Evolutionary conservation across 192 early-diverging fungal species (phyloP).

Genomic region (Tieghemiomyces parasiticus): DNA sequence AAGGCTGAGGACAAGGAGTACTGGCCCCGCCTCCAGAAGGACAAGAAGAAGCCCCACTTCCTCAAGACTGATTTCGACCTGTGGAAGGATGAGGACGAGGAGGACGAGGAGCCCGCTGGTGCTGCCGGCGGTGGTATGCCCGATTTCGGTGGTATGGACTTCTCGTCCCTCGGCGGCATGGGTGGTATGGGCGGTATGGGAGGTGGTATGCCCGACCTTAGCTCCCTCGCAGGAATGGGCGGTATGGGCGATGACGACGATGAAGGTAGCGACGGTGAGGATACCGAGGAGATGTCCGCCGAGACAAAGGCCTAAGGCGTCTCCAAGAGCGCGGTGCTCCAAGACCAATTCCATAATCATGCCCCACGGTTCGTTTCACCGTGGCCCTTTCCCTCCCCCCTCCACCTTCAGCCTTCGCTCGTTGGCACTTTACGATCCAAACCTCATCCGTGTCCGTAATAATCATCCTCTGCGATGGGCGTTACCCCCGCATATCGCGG

Average conservation of each 20-base stretch:
- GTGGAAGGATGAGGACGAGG: conserved; percentile 93
- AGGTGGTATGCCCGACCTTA: conserved; percentile 19
- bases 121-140: conserved; percentile 21
- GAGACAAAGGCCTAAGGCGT: too few species aligned
- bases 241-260: conserved; percentile 11
- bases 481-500: too few species aligned
- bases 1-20: conserved; percentile 56
- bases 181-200: conserved; percentile 35
- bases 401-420: too few species aligned
- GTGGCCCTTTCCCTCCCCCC: too few species aligned
- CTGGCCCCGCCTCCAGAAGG: conserved; percentile 78
- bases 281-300: conserved; percentile 12
- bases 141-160: conserved; percentile 43
- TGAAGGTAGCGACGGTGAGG: conserved; percentile 6
- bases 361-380: too few species aligned
- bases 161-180: conserved; percentile 41
- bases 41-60: conserved; percentile 42
- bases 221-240: conserved; percentile 12
- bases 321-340: too few species aligned
- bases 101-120: conserved; percentile 68
- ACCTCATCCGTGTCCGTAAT: too few species aligned
- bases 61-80: conserved; percentile 82
- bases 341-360: too few species aligned
- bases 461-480: too few species aligned
- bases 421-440: too few species aligned